These are phyloP conservation scores for Ophiostoma perfectum DNA, from an alignment of 2,329 filamentous ascomycete genomes.

Conservation along the genomic window DNA sequence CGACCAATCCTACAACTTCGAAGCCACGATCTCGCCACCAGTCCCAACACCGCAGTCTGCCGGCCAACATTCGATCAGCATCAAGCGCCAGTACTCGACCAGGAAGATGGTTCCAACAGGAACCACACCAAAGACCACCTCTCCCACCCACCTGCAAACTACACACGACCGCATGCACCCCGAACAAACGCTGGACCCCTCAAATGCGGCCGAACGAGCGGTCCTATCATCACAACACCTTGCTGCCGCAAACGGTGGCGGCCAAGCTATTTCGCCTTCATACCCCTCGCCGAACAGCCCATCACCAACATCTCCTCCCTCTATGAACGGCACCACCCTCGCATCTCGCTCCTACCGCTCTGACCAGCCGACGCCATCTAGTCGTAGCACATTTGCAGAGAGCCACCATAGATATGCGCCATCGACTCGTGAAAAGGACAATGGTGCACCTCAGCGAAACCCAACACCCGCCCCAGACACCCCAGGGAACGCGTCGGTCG, in stretches of 20 bases:
- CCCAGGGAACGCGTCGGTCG: constrained; percentile 61
- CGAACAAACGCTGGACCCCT: constrained; percentile 63
- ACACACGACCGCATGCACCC: constrained; percentile 60
- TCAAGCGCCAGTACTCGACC: constrained; percentile 69
- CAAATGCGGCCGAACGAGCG: constrained; percentile 62
- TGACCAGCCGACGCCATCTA: constrained; percentile 51
- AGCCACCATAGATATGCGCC: constrained; percentile 40
- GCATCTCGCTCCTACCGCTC: constrained; percentile 56
- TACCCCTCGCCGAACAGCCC: constrained; percentile 63
- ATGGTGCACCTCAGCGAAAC: constrained; percentile 48
- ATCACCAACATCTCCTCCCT: constrained; percentile 63
- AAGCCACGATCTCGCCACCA: constrained; percentile 27
- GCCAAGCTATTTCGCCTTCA: constrained; percentile 49
- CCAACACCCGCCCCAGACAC: constrained; percentile 60
- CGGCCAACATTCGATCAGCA: constrained; percentile 45
- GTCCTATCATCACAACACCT: constrained; percentile 64
- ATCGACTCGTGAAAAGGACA: constrained; percentile 36
- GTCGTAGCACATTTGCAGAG: constrained; percentile 51
- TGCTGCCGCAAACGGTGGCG: constrained; percentile 61
- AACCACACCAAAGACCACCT: constrained; percentile 66
- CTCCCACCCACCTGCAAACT: constrained; percentile 66
- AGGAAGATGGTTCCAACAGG: constrained; percentile 61
- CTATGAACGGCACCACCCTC: constrained; percentile 48
- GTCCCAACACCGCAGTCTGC: constrained; percentile 36
- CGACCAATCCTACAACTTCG: constrained; percentile 43